Percentiles rank a stretch among this genome's conserved stretches.
Evolutionary conservation across 2,329 filamentous ascomycete genomes (phyloP).

Genomic region (Pseudogymnoascus sp.): DNA sequence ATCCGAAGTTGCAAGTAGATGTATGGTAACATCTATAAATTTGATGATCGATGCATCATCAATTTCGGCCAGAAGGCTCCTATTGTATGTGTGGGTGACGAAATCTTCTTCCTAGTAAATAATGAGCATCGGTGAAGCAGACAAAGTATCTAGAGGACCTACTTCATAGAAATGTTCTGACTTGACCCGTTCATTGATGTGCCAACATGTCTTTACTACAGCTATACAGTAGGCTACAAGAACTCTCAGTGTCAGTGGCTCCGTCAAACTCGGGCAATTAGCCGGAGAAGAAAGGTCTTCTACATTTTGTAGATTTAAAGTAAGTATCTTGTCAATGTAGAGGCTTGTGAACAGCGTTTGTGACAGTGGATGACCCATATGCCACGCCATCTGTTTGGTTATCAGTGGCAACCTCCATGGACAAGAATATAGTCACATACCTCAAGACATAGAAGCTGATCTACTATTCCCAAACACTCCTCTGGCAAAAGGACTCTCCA

Average conservation of each 20-base stretch:
- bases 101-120: constrained; percentile 82
- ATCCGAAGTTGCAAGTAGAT: constrained; percentile 19
- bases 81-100: constrained; percentile 81
- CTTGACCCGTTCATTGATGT: constrained; percentile 67
- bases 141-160: constrained; percentile 22
- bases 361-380: constrained; percentile 87
- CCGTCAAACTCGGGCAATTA: constrained; percentile 20
- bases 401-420: constrained; percentile 12
- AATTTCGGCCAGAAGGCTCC: constrained; percentile 61
- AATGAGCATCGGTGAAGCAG: constrained; percentile 7
- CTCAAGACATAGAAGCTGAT: constrained; percentile 83
- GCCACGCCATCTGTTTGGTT: constrained; percentile 76
- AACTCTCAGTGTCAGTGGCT: constrained; percentile 49
- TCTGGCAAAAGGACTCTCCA: constrained; percentile 57
- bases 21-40: constrained; percentile 29
- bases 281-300: constrained; percentile 36
- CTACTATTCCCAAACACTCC: constrained; percentile 86
- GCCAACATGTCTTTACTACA: constrained; percentile 72
- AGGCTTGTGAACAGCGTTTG: constrained; percentile 91
- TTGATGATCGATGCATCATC: constrained; percentile 34
- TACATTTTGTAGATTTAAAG: constrained; percentile 55
- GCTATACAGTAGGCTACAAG: constrained; percentile 80
- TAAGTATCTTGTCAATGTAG: constrained; percentile 76
- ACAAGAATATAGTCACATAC: constrained; percentile 34
- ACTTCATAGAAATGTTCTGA: constrained; percentile 89